phyloP scores from a whole-genome alignment of 805 yeast genomes.

The Citeromyces nyonsensis region DNA sequence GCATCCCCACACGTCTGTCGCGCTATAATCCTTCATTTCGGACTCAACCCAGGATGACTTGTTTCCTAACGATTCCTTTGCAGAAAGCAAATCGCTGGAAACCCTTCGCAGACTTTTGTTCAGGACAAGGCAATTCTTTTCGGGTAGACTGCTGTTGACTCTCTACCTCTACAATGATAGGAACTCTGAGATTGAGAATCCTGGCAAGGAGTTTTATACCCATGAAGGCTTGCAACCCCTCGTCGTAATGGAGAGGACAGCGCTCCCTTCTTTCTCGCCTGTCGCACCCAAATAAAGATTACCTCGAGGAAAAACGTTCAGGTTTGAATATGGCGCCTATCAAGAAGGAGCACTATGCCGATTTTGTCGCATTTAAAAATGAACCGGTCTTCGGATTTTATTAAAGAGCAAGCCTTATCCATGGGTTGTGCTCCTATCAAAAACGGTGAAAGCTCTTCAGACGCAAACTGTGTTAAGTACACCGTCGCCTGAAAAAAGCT shows the following conservation, averaged over 20 bases:
- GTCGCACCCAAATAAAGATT: neutral
- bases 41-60: no score
- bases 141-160: conserved; percentile 18
- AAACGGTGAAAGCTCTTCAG: neutral
- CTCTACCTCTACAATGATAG: conserved; percentile 14
- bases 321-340: neutral
- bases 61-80: no score
- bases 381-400: neutral
- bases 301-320: neutral
- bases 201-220: neutral
- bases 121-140: conserved; percentile 3
- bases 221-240: neutral
- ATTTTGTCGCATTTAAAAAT: neutral
- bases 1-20: no score
- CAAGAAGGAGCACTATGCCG: neutral
- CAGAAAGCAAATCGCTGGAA: no score
- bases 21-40: no score
- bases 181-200: conserved; percentile 2
- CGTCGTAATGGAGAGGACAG: conserved; percentile 6
- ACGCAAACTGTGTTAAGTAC: neutral
- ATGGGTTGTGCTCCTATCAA: neutral
- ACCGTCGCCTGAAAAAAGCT: no score
- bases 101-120: no score
- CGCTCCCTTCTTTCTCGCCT: conserved; percentile 3
- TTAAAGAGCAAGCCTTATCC: neutral